Evolutionary conservation across 2,329 filamentous ascomycete genomes (phyloP), one percentile per base, ranked within the genome.

Genomic region (Colletotrichum eleusines): DNA sequence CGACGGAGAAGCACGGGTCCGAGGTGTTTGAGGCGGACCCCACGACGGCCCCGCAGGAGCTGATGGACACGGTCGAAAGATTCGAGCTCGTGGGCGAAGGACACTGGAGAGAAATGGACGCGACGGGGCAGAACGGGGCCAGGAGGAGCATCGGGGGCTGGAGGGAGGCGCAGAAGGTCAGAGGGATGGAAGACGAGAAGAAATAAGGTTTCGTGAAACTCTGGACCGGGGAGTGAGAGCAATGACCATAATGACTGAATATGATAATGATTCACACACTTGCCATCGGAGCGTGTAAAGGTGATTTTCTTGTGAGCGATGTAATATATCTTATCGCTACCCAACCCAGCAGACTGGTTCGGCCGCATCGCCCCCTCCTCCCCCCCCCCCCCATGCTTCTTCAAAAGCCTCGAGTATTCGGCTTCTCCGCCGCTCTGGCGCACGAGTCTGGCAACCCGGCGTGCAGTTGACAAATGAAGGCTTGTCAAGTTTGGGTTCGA

Each of bases 71-170:
- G n/a, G 57, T 64, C 7, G 75, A 75, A 46, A 76, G 76, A 0
- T 75, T 79, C 53, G 81, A 83, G 72, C 74, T 83, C 69, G 75
- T 80, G 72, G 80, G 78, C 0, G 79, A 81, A 64, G 78, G 77
- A 1, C 77, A 80, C n/a, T 77, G 40, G 38, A 50, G 57, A 51
- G 69, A 72, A 60, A 69, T 70, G 66, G 66, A 72, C 18, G 66
- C 60, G 18, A 69, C 60, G 26, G 64, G 69, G 28, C 69, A 71
- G 31, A 71, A 71, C 38, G 28, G 28, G 5, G 64, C 69, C 16
- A 71, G 69, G 28, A 68, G 64, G n/a, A 69, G 58, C 33, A 68
- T 71, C 31, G 64, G 64, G 7, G 64, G 64, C 38, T 69, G 64
- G 69, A 63, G 69, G 5, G 69, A 71, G 58, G 46, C 46, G 53